Base-by-base conservation (phyloP, 164 flowering plant species). In the Houttuynia cordata region DNA sequence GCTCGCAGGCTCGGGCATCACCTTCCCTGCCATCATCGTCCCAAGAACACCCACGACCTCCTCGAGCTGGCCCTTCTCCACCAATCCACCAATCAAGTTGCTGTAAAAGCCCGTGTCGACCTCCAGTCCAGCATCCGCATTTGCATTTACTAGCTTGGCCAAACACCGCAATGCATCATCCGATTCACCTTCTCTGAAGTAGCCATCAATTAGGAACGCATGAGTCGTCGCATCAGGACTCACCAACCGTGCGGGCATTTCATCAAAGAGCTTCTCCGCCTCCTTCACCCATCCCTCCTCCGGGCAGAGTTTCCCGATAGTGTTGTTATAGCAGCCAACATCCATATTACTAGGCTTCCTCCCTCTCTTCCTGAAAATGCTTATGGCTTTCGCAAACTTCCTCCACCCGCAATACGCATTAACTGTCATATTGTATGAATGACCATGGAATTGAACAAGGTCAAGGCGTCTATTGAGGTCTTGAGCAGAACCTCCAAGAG, bases 321-420 rank as follows among this genome's bases (percentile, higher is more conserved):
- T 81, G 59, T 91, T 91, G 66, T 76, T 84, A 55, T 65, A 91
- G 3, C 85, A 79, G 3, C 83, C 80, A 51, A 74, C 85, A 74
- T 91, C 96, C 93, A 91, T 84, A 0, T 61, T 57, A 63, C 78
- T 86, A 42, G 91, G 89, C 76, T 77, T 76, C 7, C 75, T 76
- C 13, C 96, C 93, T 4, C 58, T 70, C 76, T 73, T 81, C 72
- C 61, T 80, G 63, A 87, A 84, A 13, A 78, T 65, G 17, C 64
- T 80, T 51, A 76, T 56, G 0, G 85, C 89, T 74, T 84, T 84
- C 0, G 67, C 45, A 55, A 79, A 39, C 67, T 80, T 72, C 62
- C 84, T 87, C 65, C 59, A 52, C 64, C 72, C 70, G 56, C 83
- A 84, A 67, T 80, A 83, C 65, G 83, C 86, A 62, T 85, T 86